Base-by-base conservation (phyloP, 2,329 filamentous ascomycete species). In the Didymella arachidicola region DNA sequence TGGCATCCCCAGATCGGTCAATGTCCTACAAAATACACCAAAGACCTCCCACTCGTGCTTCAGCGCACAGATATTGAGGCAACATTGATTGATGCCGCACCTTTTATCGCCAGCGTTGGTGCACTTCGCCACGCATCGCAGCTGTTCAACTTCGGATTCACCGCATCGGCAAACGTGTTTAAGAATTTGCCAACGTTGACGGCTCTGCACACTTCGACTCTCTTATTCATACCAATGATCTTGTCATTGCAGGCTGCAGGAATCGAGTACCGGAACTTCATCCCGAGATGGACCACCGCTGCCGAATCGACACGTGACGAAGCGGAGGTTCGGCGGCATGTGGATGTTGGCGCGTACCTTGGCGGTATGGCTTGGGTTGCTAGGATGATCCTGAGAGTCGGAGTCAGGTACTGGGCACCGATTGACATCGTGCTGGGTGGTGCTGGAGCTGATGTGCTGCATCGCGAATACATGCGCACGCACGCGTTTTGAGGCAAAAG, bases 1-100 rank as follows among this genome's bases (percentile, higher is more conserved):
- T 55, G 53, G 53, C 53, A 55, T 10, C 53, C 53, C 5, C 53
- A 44, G 19, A 26, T 42, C 22, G 53, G 53, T 12, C 45, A 55
- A 55, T 44, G 39, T n/a, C 38, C 45, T 6, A 44, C 45, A 0
- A 10, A 10, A 14, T 44, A 55, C 19, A 49, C 46, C n/a, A 44
- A 44, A 2, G 49, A 38, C 29, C 45, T 55, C 1, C 53, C 53
- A 4, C 11, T 4, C 2, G 14, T 49, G 22, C 39, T 55, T 4
- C 53, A 49, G 18, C 53, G 53, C 22, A 49, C 53, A 36, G 53
- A 55, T 25, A 11, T 44, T 12, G 45, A 49, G 30, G 45, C 53
- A 22, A 55, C 53, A 11, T 12, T 55, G 1, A 45, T 55, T 25
- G 53, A 55, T n/a, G 38, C 29, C 1, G 53, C 53, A 10, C 53